These are phyloP conservation scores for Immersiporthe knoxdaviesiana DNA, from an alignment of 2,329 filamentous ascomycete species.

Conservation along the genomic window DNA sequence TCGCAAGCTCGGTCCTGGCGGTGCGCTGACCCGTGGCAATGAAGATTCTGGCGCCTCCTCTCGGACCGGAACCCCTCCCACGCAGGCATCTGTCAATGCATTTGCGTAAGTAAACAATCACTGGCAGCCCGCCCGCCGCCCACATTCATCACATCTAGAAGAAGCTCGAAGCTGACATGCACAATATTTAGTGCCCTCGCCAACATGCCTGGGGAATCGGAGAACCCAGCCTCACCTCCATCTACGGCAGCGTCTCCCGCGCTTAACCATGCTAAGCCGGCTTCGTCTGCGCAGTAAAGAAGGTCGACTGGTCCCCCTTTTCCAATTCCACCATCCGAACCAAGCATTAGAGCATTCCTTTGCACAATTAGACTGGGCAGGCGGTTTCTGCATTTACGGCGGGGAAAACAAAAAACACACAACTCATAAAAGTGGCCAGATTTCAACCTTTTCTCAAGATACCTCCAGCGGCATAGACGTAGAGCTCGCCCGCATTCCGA, in stretches of 20 bases:
- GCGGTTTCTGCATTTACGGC: conserved; percentile 52
- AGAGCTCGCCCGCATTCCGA: conserved; percentile 41
- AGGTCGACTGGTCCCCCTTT: conserved; percentile 49
- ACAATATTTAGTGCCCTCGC: conserved; percentile 54
- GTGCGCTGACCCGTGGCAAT: conserved; percentile 70
- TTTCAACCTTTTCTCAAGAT: conserved; percentile 49
- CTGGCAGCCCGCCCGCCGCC: background rate
- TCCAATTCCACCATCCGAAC: conserved; percentile 37
- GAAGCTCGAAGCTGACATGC: conserved; percentile 37
- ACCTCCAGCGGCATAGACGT: conserved; percentile 53
- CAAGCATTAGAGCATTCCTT: conserved; percentile 50
- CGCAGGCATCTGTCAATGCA: conserved; percentile 68
- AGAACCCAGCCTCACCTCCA: conserved; percentile 70
- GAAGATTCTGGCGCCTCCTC: conserved; percentile 89
- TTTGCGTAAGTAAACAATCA: conserved; percentile 73
- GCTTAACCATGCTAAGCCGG: conserved; percentile 64
- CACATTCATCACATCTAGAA: no score
- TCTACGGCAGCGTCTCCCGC: conserved; percentile 69
- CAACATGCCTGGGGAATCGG: conserved; percentile 57
- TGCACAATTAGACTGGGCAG: conserved; percentile 54
- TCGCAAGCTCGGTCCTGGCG: conserved; percentile 75
- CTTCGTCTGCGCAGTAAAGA: conserved; percentile 52
- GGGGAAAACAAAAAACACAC: conserved; percentile 53
- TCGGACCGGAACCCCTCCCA: conserved; percentile 84
- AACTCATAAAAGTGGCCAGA: conserved; percentile 51